Evolutionary conservation across 345 rosid species (phyloP).

Genomic region (Mangifera indica): DNA sequence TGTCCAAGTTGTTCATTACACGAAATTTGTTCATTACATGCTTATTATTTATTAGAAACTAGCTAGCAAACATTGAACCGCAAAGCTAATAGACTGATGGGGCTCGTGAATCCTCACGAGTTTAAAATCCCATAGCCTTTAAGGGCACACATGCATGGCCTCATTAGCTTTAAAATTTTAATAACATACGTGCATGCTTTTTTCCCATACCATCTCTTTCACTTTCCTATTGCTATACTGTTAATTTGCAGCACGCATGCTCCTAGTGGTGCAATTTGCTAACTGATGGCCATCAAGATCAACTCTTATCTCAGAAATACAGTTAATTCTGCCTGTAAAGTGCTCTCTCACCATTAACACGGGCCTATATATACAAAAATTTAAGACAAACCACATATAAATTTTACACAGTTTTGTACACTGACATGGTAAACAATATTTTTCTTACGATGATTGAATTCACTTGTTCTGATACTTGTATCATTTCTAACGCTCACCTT

Average conservation of each 20-base stretch:
- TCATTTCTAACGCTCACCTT: neutral
- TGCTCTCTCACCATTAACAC: neutral
- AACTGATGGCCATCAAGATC: conserved; percentile 5
- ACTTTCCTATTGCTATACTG: neutral
- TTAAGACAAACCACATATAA: too few species aligned
- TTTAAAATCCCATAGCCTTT: conserved; percentile 16
- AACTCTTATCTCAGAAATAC: neutral
- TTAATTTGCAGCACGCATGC: neutral
- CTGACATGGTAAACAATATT: conserved; percentile 1
- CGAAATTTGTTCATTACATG: too few species aligned
- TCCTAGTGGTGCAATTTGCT: conserved; percentile 26
- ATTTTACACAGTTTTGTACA: neutral
- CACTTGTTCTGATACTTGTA: neutral
- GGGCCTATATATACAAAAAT: neutral
- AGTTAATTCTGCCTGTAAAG: conserved; percentile 22
- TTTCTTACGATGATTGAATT: neutral
- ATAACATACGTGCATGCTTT: neutral
- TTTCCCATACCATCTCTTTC: conserved; percentile 14
- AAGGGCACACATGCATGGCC: neutral
- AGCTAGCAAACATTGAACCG: conserved; percentile 10
- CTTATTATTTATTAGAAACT: too few species aligned
- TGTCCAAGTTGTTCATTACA: too few species aligned
- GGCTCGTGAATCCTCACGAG: conserved; percentile 35
- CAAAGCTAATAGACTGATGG: neutral
- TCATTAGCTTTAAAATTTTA: conserved; percentile 3